These are phyloP conservation scores for Ophiocordyceps camponoti-saundersi DNA, from an alignment of 2,329 filamentous ascomycete genomes.

Conservation along the genomic window DNA sequence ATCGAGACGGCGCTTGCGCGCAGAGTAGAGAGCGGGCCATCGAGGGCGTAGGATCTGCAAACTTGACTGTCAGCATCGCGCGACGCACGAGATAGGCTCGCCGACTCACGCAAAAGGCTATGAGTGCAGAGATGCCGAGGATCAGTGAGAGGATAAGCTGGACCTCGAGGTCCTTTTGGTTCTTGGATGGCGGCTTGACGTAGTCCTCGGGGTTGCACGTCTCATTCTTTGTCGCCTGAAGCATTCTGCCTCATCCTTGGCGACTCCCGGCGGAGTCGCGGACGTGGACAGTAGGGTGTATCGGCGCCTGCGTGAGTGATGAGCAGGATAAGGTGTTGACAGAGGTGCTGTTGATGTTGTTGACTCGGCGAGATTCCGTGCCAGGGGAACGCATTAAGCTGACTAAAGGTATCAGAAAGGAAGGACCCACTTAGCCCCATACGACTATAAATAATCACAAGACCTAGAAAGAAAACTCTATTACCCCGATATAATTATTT, in stretches of 20 bases:
- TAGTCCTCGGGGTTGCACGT: conserved; percentile 8
- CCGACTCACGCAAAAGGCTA: conserved; percentile 54
- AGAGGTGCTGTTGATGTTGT: no score
- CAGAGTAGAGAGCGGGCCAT: conserved; percentile 85
- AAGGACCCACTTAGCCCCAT: no score
- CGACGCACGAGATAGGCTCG: background rate
- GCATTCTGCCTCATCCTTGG: conserved; percentile 1
- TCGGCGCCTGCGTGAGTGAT: no score
- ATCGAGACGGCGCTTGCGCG: conserved; percentile 61
- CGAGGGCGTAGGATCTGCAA: conserved; percentile 62
- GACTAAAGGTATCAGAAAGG: no score
- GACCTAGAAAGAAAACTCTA: no score
- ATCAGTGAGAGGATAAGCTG: conserved; percentile 58
- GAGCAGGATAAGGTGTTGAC: no score
- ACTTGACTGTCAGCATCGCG: no score
- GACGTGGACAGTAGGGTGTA: no score
- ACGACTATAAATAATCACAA: no score
- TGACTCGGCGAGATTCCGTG: no score
- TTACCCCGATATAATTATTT: no score
- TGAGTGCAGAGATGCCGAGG: conserved; percentile 53
- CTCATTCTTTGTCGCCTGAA: conserved; percentile 3
- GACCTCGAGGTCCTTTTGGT: conserved; percentile 30
- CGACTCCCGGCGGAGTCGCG: background rate
- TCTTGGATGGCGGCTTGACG: conserved; percentile 9
- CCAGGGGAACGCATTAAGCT: no score